These are phyloP conservation scores for Heracleum sosnowskyi DNA, from an alignment of 129 eudicot species.

Conservation along the genomic window DNA sequence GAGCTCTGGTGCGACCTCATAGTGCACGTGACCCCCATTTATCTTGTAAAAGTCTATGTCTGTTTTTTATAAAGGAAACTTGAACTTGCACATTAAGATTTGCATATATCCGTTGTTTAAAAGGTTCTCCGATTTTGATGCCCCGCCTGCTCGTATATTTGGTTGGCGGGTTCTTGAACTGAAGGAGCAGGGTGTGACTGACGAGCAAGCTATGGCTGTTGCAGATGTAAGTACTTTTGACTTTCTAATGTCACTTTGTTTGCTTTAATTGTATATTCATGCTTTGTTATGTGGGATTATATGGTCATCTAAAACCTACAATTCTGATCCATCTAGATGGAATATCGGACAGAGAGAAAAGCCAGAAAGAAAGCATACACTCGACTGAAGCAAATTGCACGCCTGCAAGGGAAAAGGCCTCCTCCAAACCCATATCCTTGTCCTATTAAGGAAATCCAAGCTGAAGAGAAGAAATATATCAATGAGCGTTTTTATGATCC, in stretches of 20 bases:
- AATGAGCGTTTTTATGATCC: slow-evolving; percentile 66
- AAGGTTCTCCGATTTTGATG: slow-evolving; percentile 60
- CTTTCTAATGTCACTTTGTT: slow-evolving; percentile 5
- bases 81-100: neutral
- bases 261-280: neutral
- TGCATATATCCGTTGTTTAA: neutral
- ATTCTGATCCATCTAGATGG: slow-evolving; percentile 37
- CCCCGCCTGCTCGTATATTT: slow-evolving; percentile 70
- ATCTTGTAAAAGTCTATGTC: neutral
- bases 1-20: neutral
- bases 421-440: slow-evolving; percentile 86
- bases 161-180: slow-evolving; percentile 73
- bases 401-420: slow-evolving; percentile 58
- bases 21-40: too few species aligned
- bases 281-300: neutral
- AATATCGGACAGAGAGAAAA: slow-evolving; percentile 59
- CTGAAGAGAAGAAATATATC: slow-evolving; percentile 62
- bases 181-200: slow-evolving; percentile 65
- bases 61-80: neutral
- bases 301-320: neutral
- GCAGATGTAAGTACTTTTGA: slow-evolving; percentile 57
- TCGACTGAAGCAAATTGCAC: slow-evolving; percentile 63
- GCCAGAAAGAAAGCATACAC: slow-evolving; percentile 65
- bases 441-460: slow-evolving; percentile 84
- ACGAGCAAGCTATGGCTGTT: slow-evolving; percentile 68